These are phyloP conservation scores for Puccinia novopanici DNA, from an alignment of 1,284 basidiomycete genomes.

Conservation along the genomic window DNA sequence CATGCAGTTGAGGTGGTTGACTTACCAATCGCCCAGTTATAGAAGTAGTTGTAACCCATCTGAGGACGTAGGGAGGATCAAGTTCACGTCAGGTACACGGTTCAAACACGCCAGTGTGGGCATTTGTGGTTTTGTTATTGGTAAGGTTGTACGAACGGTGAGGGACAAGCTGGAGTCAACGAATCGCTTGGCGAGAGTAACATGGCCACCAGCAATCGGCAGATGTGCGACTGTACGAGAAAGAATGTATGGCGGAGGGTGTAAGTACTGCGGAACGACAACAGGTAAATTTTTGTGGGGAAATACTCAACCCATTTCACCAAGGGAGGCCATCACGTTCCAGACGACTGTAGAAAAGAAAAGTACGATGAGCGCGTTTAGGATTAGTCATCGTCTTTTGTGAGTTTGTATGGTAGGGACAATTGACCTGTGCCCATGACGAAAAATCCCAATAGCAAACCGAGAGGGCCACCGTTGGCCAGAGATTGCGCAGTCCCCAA, in stretches of 20 bases:
- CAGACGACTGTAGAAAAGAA: slow-evolving; percentile 54
- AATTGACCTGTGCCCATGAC: slow-evolving; percentile 50
- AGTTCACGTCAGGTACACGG: too few species aligned
- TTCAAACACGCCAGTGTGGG: too few species aligned
- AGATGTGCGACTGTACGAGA: slow-evolving; percentile 55
- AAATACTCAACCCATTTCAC: slow-evolving; percentile 60
- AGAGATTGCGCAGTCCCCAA: slow-evolving; percentile 59
- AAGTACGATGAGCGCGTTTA: slow-evolving; percentile 59
- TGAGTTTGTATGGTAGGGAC: neutral
- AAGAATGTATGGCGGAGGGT: slow-evolving; percentile 64
- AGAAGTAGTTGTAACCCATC: slow-evolving; percentile 58
- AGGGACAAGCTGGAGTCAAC: slow-evolving; percentile 73
- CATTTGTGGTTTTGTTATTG: neutral
- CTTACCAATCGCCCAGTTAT: slow-evolving; percentile 52
- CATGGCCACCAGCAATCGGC: slow-evolving; percentile 69
- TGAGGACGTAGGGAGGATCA: neutral
- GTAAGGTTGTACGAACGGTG: slow-evolving; percentile 53
- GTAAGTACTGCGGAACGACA: slow-evolving; percentile 59
- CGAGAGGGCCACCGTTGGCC: slow-evolving; percentile 61
- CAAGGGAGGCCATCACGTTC: slow-evolving; percentile 61
- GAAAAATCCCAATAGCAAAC: slow-evolving; percentile 60
- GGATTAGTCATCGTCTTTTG: neutral
- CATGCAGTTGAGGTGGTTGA: neutral
- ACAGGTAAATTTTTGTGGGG: slow-evolving; percentile 63
- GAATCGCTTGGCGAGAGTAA: slow-evolving; percentile 75